Base-by-base conservation (phyloP, 2,329 filamentous ascomycete genomes). In the Fusarium euwallaceae region DNA sequence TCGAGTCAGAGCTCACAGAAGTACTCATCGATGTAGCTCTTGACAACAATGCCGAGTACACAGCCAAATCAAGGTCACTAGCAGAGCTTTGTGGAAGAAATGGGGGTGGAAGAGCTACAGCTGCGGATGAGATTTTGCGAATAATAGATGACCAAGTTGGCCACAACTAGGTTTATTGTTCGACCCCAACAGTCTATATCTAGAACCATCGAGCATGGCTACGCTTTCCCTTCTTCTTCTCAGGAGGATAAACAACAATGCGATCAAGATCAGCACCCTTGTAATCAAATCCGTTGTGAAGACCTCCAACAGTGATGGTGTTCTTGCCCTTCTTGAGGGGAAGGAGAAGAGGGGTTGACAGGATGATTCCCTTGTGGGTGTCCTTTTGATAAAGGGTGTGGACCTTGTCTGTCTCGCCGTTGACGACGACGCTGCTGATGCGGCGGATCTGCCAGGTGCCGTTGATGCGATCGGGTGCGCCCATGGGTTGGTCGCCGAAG, bases 351-450 rank as follows among this genome's bases (percentile, higher is more conserved):
- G 90, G 88, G 1, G 90, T 87, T 7, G 88, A 90, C 3, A 92
- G 73, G 24, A 92, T 85, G 14, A 92, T 87, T 0, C 90, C 88
- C 81, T 92, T 92, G 56, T 87, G 83, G 0, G 82, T 85, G 66
- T 91, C 87, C 53, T 88, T 83, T 77, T 89, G 87, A 71, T 86
- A 88, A 8, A 90, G 79, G 0, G 81, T 84, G 67, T 91, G 86
- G 5, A 89, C 82, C 37, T 84, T 78, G 4, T 79, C 70, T 3
- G 75, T 76, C 8, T 83, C 83, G 4, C 84, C 87, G 70, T 90
- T 92, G 3, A 92, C 88, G 0, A 91, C 82, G 2, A 92, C 89
- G 58, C 89, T 90, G 75, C 87, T 87, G 66, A 92, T 88, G 11
- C 90, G 86, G 6, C 90, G 86, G 7, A 92, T 81, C 70, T 90